A percentile compares a stretch with the other conserved stretches of the same genome.
phyloP scores from a whole-genome alignment of 2,329 filamentous ascomycete genomes.

The Drechslerella coelobrocha region DNA sequence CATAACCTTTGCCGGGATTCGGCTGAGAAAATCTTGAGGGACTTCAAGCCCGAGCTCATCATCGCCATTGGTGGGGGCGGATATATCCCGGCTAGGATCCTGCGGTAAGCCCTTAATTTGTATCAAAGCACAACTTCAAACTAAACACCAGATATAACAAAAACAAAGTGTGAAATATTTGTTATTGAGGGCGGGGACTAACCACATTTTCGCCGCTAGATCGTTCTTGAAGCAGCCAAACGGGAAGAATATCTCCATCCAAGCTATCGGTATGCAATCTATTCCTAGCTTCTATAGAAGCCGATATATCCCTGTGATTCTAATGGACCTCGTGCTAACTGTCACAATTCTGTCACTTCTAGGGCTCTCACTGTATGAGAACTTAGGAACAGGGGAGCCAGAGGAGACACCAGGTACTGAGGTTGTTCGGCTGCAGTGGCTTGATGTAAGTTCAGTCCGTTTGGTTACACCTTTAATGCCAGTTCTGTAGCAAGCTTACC shows the following conservation, averaged over 20 bases:
- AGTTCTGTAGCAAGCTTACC: background rate
- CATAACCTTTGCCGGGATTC: constrained; percentile 95
- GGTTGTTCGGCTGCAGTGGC: constrained; percentile 97
- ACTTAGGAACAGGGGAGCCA: constrained; percentile 67
- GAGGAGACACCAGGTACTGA: constrained; percentile 86
- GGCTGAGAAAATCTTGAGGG: constrained; percentile 78
- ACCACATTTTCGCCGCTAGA: constrained; percentile 55
- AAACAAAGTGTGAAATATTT: background rate
- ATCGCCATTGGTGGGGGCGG: constrained; percentile 92
- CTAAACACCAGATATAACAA: background rate
- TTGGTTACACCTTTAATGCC: too few relatives aligned
- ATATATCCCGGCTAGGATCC: constrained; percentile 94
- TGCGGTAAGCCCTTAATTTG: constrained; percentile 66
- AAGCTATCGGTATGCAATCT: constrained; percentile 76
- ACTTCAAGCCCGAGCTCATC: constrained; percentile 92
- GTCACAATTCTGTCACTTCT: background rate
- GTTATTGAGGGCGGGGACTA: background rate
- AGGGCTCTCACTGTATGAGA: constrained; percentile 87
- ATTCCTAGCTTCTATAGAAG: too few relatives aligned
- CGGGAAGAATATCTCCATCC: constrained; percentile 94
- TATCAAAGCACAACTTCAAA: background rate
- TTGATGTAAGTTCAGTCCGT: constrained; percentile 70
- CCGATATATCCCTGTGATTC: background rate
- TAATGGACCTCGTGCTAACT: background rate
- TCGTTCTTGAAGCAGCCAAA: constrained; percentile 93